phyloP scores from a whole-genome alignment of 2,329 filamentous ascomycete genomes.

The Eurotiales sp. region DNA sequence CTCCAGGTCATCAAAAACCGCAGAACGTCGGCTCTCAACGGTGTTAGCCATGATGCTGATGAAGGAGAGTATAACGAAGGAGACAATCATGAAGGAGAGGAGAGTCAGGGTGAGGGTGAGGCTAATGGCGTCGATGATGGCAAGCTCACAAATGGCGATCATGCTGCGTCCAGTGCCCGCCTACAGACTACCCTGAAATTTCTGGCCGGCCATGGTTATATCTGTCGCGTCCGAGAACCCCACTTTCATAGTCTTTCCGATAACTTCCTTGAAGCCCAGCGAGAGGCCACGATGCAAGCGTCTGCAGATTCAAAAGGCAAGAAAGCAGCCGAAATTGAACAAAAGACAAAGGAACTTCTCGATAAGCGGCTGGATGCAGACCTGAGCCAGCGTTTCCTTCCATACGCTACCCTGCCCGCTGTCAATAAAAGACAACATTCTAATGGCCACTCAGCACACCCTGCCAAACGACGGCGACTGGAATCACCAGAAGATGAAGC shows the following conservation, averaged over 20 bases:
- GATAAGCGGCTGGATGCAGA: slow-evolving; percentile 33
- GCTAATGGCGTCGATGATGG: slow-evolving; percentile 17
- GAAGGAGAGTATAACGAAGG: background rate
- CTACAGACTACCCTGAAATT: slow-evolving; percentile 37
- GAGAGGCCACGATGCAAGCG: slow-evolving; percentile 26
- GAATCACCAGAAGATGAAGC: slow-evolving; percentile 28
- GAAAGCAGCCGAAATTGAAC: slow-evolving; percentile 29
- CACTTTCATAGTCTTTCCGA: slow-evolving; percentile 41
- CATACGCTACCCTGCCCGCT: slow-evolving; percentile 28
- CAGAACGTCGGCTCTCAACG: slow-evolving; percentile 20
- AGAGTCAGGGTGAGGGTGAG: background rate
- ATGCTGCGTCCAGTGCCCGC: slow-evolving; percentile 17
- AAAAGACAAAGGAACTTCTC: slow-evolving; percentile 28
- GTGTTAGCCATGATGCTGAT: slow-evolving; percentile 17
- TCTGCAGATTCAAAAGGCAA: slow-evolving; percentile 35
- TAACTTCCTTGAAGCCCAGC: slow-evolving; percentile 36
- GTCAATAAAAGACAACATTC: slow-evolving; percentile 31
- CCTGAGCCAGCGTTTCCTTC: slow-evolving; percentile 29
- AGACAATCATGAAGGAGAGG: no score
- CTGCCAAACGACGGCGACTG: slow-evolving; percentile 20
- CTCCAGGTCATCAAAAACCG: slow-evolving; percentile 23
- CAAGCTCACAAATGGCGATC: slow-evolving; percentile 23
- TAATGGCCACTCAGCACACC: slow-evolving; percentile 18
- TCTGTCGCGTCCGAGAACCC: slow-evolving; percentile 36
- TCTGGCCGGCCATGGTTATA: slow-evolving; percentile 40